These are phyloP conservation scores for Cydonia oblonga DNA, from an alignment of 331 rosid species.

Conservation along the genomic window DNA sequence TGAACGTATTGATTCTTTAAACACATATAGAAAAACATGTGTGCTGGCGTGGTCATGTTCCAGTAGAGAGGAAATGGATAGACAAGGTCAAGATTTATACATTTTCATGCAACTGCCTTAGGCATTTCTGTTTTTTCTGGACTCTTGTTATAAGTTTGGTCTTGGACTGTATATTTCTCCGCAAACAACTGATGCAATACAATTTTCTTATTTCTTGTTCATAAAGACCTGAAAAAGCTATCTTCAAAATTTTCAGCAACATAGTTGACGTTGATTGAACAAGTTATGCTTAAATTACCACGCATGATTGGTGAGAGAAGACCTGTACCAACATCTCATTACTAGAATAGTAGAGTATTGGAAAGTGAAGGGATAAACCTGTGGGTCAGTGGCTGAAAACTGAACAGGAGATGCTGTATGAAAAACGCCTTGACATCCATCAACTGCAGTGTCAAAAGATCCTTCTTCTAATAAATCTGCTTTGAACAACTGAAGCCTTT, in stretches of 20 bases:
- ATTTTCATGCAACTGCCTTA: too few relatives aligned
- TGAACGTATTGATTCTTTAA: too few relatives aligned
- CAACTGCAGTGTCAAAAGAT: constrained; percentile 24
- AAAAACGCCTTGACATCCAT: constrained; percentile 15
- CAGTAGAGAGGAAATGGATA: too few relatives aligned
- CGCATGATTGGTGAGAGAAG: too few relatives aligned
- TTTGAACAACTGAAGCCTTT: background rate
- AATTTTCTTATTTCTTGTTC: background rate
- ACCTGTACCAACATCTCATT: background rate
- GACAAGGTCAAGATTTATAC: too few relatives aligned
- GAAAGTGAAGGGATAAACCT: background rate
- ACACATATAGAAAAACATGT: too few relatives aligned
- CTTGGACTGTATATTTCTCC: too few relatives aligned
- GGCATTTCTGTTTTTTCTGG: too few relatives aligned
- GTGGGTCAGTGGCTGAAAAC: background rate
- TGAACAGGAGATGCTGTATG: background rate
- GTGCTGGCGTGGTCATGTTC: too few relatives aligned
- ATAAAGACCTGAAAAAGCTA: background rate
- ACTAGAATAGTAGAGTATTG: background rate
- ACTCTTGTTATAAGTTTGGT: too few relatives aligned
- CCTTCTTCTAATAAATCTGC: constrained; percentile 26
- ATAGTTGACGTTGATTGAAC: background rate
- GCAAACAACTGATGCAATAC: too few relatives aligned
- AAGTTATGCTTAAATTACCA: background rate
- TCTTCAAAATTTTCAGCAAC: background rate